phyloP scores from a whole-genome alignment of 495 filamentous ascomycete genomes.

The Lophium mytilinum region DNA sequence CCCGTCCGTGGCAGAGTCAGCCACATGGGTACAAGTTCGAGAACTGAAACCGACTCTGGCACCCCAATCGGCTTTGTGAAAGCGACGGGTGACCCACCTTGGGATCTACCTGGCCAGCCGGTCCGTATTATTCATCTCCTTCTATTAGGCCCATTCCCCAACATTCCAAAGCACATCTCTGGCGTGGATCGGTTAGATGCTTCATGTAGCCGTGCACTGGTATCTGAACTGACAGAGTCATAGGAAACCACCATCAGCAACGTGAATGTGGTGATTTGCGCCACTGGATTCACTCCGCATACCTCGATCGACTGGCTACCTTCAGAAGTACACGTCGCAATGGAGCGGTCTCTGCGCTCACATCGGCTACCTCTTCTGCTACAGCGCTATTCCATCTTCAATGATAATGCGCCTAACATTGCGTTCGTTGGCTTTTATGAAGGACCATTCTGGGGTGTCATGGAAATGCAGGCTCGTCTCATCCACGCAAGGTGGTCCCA shows the following conservation, averaged over 20 bases:
- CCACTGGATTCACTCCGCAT: constrained; percentile 66
- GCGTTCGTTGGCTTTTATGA: constrained; percentile 84
- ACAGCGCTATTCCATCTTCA: constrained; percentile 56
- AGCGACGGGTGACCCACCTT: neutral
- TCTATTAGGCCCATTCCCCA: neutral
- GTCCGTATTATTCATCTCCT: neutral
- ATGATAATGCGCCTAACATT: constrained; percentile 51
- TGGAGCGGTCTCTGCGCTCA: constrained; percentile 49
- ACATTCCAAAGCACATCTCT: neutral
- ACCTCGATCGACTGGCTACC: constrained; percentile 55
- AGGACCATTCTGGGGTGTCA: constrained; percentile 76
- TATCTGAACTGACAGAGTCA: neutral
- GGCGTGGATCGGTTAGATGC: no score
- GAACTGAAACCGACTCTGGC: constrained; percentile 25
- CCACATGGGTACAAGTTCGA: neutral
- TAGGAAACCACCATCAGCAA: constrained; percentile 38
- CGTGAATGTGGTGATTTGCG: constrained; percentile 60
- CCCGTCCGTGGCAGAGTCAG: constrained; percentile 37
- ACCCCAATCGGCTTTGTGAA: constrained; percentile 11
- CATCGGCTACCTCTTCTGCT: constrained; percentile 60
- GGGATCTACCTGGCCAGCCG: neutral
- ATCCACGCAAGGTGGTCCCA: constrained; percentile 42
- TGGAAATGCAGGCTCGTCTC: constrained; percentile 78
- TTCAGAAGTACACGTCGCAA: constrained; percentile 41
- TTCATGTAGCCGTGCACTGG: no score